Evolutionary conservation across 352 stramenopile species (phyloP).

Genomic region (Globisporangium apiculatum): DNA sequence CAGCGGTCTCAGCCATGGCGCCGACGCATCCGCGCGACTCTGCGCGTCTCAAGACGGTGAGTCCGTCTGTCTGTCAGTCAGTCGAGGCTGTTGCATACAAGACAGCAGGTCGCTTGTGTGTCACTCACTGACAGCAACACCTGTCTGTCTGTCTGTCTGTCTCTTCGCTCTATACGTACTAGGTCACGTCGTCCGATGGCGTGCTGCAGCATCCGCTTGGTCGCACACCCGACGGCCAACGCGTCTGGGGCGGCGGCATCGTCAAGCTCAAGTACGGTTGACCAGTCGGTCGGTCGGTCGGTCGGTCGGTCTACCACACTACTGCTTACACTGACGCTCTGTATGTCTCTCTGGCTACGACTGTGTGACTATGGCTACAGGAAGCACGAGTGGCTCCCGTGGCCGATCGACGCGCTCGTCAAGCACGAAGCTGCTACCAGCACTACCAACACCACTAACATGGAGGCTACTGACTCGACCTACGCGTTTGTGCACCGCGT

Average conservation of each 20-base stretch:
- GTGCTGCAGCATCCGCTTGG: constrained; percentile 48
- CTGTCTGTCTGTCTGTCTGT: neutral
- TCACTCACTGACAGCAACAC: no score
- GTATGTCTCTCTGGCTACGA: neutral
- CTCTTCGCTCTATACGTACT: neutral
- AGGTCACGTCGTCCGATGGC: constrained; percentile 25
- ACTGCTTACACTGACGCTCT: neutral
- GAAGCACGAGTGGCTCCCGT: constrained; percentile 40
- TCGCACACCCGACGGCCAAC: constrained; percentile 28
- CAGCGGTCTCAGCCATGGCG: no score
- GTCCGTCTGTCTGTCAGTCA: no score
- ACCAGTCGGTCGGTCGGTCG: neutral
- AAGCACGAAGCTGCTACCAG: constrained; percentile 27
- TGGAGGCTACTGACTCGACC: neutral
- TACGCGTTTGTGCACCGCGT: constrained; percentile 26
- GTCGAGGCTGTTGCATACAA: no score
- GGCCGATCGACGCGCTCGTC: constrained; percentile 52
- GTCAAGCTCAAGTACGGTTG: constrained; percentile 36
- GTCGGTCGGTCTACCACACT: neutral
- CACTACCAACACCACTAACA: neutral
- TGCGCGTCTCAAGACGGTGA: no score
- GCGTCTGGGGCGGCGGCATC: constrained; percentile 63
- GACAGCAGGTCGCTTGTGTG: no score
- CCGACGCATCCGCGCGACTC: no score
- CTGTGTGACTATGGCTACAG: constrained; percentile 6